These are phyloP conservation scores for Kazachstania psychrophila DNA, from an alignment of 805 yeast genomes.

Conservation along the genomic window DNA sequence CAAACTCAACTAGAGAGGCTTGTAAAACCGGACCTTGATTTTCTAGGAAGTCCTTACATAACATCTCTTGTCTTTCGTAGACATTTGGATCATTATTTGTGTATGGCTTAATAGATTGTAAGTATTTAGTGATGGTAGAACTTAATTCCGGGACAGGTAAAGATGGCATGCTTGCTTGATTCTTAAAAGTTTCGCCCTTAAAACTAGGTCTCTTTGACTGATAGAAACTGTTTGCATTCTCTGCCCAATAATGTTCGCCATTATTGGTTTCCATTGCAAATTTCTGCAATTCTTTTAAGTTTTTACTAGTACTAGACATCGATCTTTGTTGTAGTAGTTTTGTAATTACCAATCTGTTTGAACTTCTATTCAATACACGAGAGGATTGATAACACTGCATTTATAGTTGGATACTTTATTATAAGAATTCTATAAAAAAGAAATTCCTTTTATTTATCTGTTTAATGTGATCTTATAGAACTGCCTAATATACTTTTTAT, in stretches of 20 bases:
- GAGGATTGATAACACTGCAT: background rate
- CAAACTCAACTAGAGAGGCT: slow-evolving; percentile 47
- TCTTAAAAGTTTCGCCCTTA: slow-evolving; percentile 62
- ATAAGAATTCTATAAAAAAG: background rate
- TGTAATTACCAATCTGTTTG: background rate
- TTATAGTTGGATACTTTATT: background rate
- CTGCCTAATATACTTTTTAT: too few species aligned
- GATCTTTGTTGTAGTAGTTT: background rate
- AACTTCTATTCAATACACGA: background rate
- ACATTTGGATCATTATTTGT: slow-evolving; percentile 43
- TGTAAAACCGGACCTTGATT: slow-evolving; percentile 67
- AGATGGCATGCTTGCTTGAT: slow-evolving; percentile 66
- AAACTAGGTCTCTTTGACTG: slow-evolving; percentile 17
- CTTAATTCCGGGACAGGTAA: slow-evolving; percentile 81
- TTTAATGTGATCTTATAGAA: too few species aligned
- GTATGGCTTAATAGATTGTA: slow-evolving; percentile 65
- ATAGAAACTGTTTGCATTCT: slow-evolving; percentile 15
- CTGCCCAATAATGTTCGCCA: slow-evolving; percentile 23
- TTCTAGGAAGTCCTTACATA: slow-evolving; percentile 60
- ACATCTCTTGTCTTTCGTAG: slow-evolving; percentile 38
- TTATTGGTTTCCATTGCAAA: slow-evolving; percentile 20
- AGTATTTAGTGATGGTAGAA: slow-evolving; percentile 59
- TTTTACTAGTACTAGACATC: background rate
- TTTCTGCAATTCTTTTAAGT: slow-evolving; percentile 1
- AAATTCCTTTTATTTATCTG: too few species aligned